These are phyloP conservation scores for Penicillium crystallinum DNA, from an alignment of 495 filamentous ascomycete genomes.

Conservation along the genomic window DNA sequence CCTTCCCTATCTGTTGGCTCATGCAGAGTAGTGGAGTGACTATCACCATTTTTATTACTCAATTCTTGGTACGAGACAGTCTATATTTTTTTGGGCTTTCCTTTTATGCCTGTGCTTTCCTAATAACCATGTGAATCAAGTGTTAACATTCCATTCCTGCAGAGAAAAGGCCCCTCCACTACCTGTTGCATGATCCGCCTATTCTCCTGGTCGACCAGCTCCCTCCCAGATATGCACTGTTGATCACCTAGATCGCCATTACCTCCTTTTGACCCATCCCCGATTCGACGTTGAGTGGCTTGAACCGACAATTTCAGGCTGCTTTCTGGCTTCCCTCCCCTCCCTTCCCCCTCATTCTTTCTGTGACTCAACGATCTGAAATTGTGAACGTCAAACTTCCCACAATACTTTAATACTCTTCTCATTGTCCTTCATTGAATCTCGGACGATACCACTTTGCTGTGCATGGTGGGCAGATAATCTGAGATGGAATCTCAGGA, in stretches of 20 bases:
- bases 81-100: conserved; percentile 1
- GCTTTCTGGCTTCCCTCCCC: background rate
- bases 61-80: conserved; percentile 12
- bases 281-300: conserved; percentile 11
- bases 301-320: conserved; percentile 10
- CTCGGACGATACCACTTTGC: background rate
- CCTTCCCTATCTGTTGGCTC: conserved; percentile 14
- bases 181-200: conserved; percentile 20
- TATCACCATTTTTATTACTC: conserved; percentile 9
- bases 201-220: conserved; percentile 30
- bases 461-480: conserved; percentile 28
- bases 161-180: conserved; percentile 16
- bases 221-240: conserved; percentile 10
- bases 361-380: too few species aligned
- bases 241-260: conserved; percentile 6
- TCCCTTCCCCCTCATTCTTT: background rate
- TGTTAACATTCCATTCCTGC: conserved; percentile 27
- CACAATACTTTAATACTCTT: background rate
- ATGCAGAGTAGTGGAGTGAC: conserved; percentile 13
- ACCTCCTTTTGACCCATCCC: conserved; percentile 5
- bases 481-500: conserved; percentile 47
- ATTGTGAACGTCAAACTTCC: background rate
- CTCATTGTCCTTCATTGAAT: background rate
- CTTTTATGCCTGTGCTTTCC: conserved; percentile 1
- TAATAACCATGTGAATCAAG: conserved; percentile 2